Conservation (phyloP, 2,329 filamentous ascomycete species). For the Aspergillus sp. region DNA sequence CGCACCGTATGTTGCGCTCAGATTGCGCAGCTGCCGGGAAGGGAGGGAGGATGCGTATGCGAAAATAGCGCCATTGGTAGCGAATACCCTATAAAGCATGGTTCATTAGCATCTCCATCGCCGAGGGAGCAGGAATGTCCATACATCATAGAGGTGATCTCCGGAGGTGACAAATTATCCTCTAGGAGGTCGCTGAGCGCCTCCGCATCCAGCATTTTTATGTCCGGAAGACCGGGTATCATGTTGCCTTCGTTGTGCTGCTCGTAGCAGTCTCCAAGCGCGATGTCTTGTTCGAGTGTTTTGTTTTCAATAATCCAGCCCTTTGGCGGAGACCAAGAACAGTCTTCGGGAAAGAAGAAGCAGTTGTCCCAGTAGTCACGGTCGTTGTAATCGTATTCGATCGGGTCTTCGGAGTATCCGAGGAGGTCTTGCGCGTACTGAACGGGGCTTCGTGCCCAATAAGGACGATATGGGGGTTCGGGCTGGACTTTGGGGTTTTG, state of each 20-base stretch:
- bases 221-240: slow-evolving; percentile 45
- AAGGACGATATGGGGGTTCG: slow-evolving; percentile 35
- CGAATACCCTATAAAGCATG: slow-evolving; percentile 39
- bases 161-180: slow-evolving; percentile 46
- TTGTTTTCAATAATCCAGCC: slow-evolving; percentile 33
- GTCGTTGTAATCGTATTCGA: slow-evolving; percentile 47
- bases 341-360: slow-evolving; percentile 49
- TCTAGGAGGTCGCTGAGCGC: slow-evolving; percentile 44
- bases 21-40: slow-evolving; percentile 43
- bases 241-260: slow-evolving; percentile 33
- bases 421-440: slow-evolving; percentile 44
- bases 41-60: slow-evolving; percentile 44
- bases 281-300: slow-evolving; percentile 18
- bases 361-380: slow-evolving; percentile 45
- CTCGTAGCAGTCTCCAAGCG: slow-evolving; percentile 17
- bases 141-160: slow-evolving; percentile 49
- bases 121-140: background rate
- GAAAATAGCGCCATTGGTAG: slow-evolving; percentile 48
- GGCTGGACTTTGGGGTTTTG: slow-evolving; percentile 14
- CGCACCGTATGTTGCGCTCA: slow-evolving; percentile 47
- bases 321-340: slow-evolving; percentile 40
- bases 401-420: slow-evolving; percentile 42
- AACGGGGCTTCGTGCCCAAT: slow-evolving; percentile 41
- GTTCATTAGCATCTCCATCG: slow-evolving; percentile 7
- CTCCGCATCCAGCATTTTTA: slow-evolving; percentile 47